These are phyloP conservation scores for Ascocoryne sarcoides DNA, from an alignment of 2,329 filamentous ascomycete species.

Conservation along the genomic window DNA sequence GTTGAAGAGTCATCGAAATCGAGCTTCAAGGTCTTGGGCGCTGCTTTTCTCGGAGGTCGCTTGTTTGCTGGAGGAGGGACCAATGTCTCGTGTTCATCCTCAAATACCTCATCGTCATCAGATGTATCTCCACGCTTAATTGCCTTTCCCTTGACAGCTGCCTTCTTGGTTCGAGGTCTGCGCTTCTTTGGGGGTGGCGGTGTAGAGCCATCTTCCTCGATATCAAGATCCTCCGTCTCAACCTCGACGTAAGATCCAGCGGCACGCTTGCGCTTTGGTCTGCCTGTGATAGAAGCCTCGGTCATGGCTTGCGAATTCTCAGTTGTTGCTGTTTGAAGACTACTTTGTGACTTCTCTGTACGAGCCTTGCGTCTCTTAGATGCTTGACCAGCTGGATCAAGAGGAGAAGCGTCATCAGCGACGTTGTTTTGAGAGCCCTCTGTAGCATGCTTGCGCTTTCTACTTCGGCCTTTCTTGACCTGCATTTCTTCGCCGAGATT, in stretches of 20 bases:
- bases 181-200: constrained; percentile 5
- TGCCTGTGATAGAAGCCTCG: constrained; percentile 5
- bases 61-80: constrained; percentile 4
- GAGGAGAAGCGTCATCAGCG: background rate
- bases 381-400: background rate
- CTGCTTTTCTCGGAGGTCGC: background rate
- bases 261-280: constrained; percentile 9
- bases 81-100: background rate
- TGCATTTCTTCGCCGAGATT: background rate
- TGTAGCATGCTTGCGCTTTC: constrained; percentile 8
- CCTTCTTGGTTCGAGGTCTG: background rate
- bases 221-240: background rate
- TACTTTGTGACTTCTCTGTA: constrained; percentile 5
- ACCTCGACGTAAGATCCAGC: background rate
- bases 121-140: background rate
- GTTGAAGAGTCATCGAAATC: background rate
- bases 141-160: background rate
- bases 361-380: constrained; percentile 8
- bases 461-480: constrained; percentile 3
- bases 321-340: background rate
- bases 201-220: background rate
- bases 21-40: background rate
- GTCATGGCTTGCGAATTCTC: constrained; percentile 1
- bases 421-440: background rate
- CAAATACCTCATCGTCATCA: constrained; percentile 2